Percentiles rank a stretch among this genome's conserved stretches.
These are phyloP conservation scores for Juglanconis oblonga DNA, from an alignment of 2,329 filamentous ascomycete genomes.

Conservation along the genomic window DNA sequence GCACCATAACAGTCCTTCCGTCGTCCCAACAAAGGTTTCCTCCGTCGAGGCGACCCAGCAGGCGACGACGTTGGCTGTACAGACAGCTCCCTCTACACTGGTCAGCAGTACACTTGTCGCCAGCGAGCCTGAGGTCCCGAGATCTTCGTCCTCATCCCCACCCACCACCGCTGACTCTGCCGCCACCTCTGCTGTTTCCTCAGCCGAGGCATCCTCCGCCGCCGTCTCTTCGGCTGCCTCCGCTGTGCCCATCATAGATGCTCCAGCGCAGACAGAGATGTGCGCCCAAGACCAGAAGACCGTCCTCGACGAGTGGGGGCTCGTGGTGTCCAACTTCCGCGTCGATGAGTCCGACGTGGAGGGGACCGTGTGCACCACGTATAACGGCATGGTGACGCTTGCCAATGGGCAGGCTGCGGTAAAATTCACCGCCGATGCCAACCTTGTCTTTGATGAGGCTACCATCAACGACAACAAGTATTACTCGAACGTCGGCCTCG, in stretches of 20 bases:
- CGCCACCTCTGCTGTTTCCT: background rate
- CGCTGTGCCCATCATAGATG: background rate
- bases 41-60: background rate
- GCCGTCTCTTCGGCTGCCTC: background rate
- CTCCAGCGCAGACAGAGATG: constrained; percentile 7
- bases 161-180: background rate
- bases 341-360: constrained; percentile 6
- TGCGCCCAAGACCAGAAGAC: constrained; percentile 6
- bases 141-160: background rate
- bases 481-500: constrained; percentile 10
- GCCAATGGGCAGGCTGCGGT: constrained; percentile 3
- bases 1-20: background rate
- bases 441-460: constrained; percentile 6
- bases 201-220: background rate
- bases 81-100: background rate
- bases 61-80: background rate
- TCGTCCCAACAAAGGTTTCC: background rate
- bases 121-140: background rate
- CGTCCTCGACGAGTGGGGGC: constrained; percentile 4
- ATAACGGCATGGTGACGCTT: constrained; percentile 7
- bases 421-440: constrained; percentile 11
- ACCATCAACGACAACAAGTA: constrained; percentile 12
- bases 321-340: constrained; percentile 8
- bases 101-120: background rate
- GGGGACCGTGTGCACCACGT: constrained; percentile 11